These are phyloP conservation scores for Mortierella antarctica DNA, from an alignment of 192 early-diverging fungal species.

Conservation along the genomic window DNA sequence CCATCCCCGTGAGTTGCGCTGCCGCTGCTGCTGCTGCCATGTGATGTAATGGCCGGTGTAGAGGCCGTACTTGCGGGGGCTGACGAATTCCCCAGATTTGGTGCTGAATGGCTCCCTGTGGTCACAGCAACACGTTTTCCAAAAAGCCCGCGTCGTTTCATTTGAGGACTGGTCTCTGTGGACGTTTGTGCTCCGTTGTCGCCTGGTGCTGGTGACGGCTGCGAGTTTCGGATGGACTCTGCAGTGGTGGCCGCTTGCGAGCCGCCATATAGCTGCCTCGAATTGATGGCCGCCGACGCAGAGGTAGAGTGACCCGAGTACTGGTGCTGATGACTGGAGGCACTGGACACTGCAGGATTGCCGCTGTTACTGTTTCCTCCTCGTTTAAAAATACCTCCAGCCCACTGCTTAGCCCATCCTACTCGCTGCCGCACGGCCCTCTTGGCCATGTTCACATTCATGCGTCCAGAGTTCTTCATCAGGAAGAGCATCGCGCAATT, in stretches of 20 bases:
- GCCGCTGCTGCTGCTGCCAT: background rate
- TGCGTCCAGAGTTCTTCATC: slow-evolving; percentile 65
- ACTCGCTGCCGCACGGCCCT: slow-evolving; percentile 63
- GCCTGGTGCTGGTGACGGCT: background rate
- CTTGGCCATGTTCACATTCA: slow-evolving; percentile 72
- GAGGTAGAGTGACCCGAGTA: background rate
- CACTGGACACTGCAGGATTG: background rate
- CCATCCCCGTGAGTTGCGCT: background rate
- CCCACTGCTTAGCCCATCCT: slow-evolving; percentile 68
- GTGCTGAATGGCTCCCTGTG: no score
- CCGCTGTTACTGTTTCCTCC: slow-evolving; percentile 19
- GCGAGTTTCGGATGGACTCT: slow-evolving; percentile 4
- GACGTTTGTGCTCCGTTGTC: background rate
- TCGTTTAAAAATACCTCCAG: slow-evolving; percentile 56
- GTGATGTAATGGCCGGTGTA: background rate
- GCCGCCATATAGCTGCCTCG: background rate
- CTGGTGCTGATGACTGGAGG: background rate
- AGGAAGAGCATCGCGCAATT: slow-evolving; percentile 64
- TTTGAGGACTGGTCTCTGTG: slow-evolving; percentile 28
- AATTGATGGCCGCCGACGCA: background rate
- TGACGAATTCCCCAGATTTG: background rate
- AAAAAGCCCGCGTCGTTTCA: slow-evolving; percentile 47
- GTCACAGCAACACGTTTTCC: slow-evolving; percentile 28
- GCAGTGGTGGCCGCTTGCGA: background rate
- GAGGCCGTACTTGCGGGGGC: background rate